Evolutionary conservation across 331 rosid species (phyloP).

Genomic region (Malus hybrid): DNA sequence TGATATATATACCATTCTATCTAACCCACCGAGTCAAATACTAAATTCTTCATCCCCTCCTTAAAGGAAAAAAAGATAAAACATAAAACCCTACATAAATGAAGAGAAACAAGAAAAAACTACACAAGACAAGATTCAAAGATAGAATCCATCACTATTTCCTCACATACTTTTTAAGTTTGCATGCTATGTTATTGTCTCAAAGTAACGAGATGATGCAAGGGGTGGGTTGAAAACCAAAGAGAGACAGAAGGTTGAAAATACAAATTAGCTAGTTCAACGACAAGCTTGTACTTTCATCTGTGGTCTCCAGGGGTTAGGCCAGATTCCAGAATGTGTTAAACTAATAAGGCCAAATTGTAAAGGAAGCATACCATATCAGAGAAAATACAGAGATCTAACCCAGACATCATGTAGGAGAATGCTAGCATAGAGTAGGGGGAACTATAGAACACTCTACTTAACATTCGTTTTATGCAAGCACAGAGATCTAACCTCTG

Average conservation of each 20-base stretch:
- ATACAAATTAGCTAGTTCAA: background rate
- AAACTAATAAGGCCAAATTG: background rate
- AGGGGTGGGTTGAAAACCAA: background rate
- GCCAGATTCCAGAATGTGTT: too few relatives aligned
- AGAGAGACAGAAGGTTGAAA: background rate
- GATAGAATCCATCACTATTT: background rate
- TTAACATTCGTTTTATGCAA: background rate
- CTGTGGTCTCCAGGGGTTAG: background rate
- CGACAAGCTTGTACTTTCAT: background rate
- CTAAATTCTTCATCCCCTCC: background rate
- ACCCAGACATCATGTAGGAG: background rate
- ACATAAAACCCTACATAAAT: background rate
- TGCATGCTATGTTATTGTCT: background rate
- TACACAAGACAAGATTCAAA: background rate
- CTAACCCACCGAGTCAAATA: background rate
- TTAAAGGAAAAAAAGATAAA: background rate
- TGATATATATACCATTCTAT: background rate
- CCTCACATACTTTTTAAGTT: background rate
- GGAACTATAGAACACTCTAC: background rate
- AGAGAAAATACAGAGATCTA: background rate
- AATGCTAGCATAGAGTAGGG: background rate
- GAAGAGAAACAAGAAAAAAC: background rate
- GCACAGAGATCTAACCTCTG: background rate
- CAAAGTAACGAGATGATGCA: background rate
- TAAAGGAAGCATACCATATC: background rate